These are phyloP conservation scores for Solanum gracilifrons DNA, from an alignment of 257 asterid species.

Conservation along the genomic window DNA sequence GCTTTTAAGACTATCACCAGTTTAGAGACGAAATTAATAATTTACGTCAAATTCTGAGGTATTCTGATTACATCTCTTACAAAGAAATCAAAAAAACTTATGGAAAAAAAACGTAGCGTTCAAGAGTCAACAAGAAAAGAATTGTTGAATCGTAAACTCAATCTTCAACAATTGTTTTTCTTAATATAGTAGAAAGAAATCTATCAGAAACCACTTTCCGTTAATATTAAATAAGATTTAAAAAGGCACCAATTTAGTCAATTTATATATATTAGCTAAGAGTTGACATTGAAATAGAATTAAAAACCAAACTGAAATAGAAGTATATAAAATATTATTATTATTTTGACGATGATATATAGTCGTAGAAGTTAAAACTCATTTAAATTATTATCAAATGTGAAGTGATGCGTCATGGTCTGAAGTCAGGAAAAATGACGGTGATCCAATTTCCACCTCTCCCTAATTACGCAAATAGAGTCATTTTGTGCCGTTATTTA, in stretches of 20 bases:
- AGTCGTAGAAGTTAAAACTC: not conserved
- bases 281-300: not conserved
- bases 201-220: not conserved
- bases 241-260: not conserved
- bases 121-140: not conserved
- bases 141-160: not conserved
- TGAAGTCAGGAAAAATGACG: constrained; percentile 1
- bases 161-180: not conserved
- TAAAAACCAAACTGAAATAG: not conserved
- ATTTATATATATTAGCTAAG: not conserved
- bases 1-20: too few species aligned
- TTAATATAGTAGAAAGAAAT: not conserved
- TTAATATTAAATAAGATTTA: not conserved
- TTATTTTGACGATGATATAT: not conserved
- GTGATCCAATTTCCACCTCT: not conserved
- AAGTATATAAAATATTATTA: not conserved
- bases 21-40: too few species aligned
- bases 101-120: not conserved
- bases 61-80: not conserved
- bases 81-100: too few species aligned
- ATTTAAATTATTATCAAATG: not conserved
- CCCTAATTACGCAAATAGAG: not conserved
- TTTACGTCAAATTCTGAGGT: too few species aligned
- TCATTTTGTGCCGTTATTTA: not conserved
- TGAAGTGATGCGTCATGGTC: not conserved